Conservation (phyloP, 805 yeast genomes). For the Candida koratica region DNA sequence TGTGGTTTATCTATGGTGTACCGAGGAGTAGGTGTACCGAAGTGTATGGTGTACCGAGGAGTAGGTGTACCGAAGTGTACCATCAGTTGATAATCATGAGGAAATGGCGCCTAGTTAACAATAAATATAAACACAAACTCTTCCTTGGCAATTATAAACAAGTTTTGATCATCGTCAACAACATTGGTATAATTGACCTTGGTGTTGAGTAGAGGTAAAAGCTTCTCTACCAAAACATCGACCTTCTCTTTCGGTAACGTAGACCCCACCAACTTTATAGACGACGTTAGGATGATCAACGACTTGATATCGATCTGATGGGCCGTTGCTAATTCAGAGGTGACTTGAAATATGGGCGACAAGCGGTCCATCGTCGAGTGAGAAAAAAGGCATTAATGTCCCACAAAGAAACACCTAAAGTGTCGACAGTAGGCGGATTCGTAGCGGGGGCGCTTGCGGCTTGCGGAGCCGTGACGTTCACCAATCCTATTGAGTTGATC, state of each 20-base stretch:
- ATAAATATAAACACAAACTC: conserved; percentile 13
- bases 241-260: neutral
- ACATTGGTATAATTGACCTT: conserved; percentile 11
- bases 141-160: conserved; percentile 10
- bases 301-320: conserved; percentile 7
- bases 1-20: neutral
- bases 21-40: neutral
- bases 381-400: conserved; percentile 7
- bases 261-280: conserved; percentile 6
- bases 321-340: conserved; percentile 2
- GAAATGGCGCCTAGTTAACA: conserved; percentile 2
- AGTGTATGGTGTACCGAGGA: neutral
- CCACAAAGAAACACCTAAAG: conserved; percentile 26
- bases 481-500: conserved; percentile 92
- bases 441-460: conserved; percentile 93
- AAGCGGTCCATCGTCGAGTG: conserved; percentile 1
- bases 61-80: neutral
- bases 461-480: conserved; percentile 95
- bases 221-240: conserved; percentile 3
- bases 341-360: conserved; percentile 3
- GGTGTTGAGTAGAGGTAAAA: conserved; percentile 9
- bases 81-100: neutral
- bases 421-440: conserved; percentile 73
- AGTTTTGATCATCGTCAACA: conserved; percentile 2
- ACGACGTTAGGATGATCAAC: conserved; percentile 3